These are phyloP conservation scores for Leucocoprinus birnbaumii DNA, from an alignment of 768 basidiomycete species.

Conservation along the genomic window DNA sequence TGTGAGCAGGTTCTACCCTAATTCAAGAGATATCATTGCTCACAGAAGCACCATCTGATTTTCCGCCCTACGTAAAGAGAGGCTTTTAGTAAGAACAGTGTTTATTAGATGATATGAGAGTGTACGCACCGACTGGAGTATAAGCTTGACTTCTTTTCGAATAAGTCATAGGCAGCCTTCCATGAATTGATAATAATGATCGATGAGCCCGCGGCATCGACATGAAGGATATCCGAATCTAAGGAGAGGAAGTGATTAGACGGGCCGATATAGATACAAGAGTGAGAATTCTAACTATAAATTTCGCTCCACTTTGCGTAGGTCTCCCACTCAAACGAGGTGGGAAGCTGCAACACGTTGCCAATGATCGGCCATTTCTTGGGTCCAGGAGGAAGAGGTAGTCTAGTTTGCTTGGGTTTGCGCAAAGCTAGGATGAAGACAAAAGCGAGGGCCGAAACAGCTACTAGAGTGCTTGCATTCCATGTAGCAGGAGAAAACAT, in stretches of 20 bases:
- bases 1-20: no score
- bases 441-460: neutral
- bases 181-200: slow-evolving; percentile 28
- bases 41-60: slow-evolving; percentile 12
- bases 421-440: neutral
- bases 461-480: neutral
- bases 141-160: slow-evolving; percentile 34
- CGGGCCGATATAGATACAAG: neutral
- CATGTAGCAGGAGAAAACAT: neutral
- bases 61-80: neutral
- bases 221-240: slow-evolving; percentile 25
- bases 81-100: neutral
- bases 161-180: slow-evolving; percentile 32
- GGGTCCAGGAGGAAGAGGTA: slow-evolving; percentile 37
- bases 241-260: neutral
- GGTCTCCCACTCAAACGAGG: slow-evolving; percentile 30
- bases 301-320: slow-evolving; percentile 36
- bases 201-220: slow-evolving; percentile 19
- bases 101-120: neutral
- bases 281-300: slow-evolving; percentile 25
- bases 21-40: neutral
- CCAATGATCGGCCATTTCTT: slow-evolving; percentile 36
- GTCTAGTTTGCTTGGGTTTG: slow-evolving; percentile 15
- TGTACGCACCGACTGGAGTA: slow-evolving; percentile 29
- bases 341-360: slow-evolving; percentile 36